Percentiles rank a stretch among this genome's conserved stretches.
Evolutionary conservation across 2,329 filamentous ascomycete species (phyloP).

Genomic region (Fusarium palustre): DNA sequence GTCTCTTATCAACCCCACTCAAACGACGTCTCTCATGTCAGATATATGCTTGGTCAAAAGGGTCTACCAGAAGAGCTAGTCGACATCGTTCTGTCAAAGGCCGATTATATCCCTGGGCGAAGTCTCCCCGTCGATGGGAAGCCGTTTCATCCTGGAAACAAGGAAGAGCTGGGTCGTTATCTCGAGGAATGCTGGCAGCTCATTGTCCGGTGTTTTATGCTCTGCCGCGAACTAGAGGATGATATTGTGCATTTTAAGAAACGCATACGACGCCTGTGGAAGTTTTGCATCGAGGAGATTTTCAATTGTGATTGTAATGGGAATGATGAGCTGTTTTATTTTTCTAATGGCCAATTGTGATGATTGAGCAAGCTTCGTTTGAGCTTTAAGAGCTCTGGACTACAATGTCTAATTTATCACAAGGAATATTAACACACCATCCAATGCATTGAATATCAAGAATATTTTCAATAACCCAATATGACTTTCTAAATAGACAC

Average conservation of each 20-base stretch:
- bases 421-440: neutral
- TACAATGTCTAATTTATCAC: neutral
- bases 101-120: neutral
- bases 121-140: neutral
- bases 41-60: neutral
- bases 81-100: neutral
- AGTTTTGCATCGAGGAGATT: neutral
- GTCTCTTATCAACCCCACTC: neutral
- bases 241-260: neutral
- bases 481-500: neutral
- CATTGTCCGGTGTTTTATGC: constrained; percentile 18
- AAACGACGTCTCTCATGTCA: neutral
- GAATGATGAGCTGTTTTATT: fast-evolving
- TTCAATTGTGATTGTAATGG: neutral
- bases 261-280: neutral
- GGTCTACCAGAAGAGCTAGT: constrained; percentile 9
- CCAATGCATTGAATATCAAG: neutral
- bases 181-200: constrained; percentile 28
- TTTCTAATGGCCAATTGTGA: neutral
- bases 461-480: neutral
- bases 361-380: neutral
- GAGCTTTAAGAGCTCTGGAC: neutral
- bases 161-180: neutral
- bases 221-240: neutral
- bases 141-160: constrained; percentile 3